phyloP scores from a whole-genome alignment of 2,329 filamentous ascomycete genomes.

The Escovopsis weberi region DNA sequence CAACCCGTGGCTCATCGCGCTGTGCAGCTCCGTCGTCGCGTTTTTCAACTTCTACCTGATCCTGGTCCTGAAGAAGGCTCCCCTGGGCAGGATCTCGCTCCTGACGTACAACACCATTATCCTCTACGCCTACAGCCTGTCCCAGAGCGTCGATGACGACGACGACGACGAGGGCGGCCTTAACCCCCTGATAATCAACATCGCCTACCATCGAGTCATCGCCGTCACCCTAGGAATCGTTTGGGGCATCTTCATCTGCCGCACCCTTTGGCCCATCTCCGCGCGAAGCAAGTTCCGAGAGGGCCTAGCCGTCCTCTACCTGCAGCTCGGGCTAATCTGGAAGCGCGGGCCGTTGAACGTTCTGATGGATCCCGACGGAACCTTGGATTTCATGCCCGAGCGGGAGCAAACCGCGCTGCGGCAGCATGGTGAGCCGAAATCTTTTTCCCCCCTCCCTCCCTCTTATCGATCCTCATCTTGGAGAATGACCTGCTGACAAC shows the following conservation, averaged over 20 bases:
- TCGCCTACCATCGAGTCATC: slow-evolving; percentile 74
- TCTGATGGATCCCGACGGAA: slow-evolving; percentile 44
- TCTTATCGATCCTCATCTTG: not conserved
- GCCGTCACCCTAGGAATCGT: slow-evolving; percentile 76
- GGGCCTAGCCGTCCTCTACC: slow-evolving; percentile 77
- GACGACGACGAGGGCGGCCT: slow-evolving; percentile 81
- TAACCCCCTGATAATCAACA: slow-evolving; percentile 73
- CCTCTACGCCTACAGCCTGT: slow-evolving; percentile 84
- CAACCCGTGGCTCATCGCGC: slow-evolving; percentile 59
- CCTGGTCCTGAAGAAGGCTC: slow-evolving; percentile 66
- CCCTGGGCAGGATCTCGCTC: slow-evolving; percentile 84
- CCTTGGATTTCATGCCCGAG: slow-evolving; percentile 66
- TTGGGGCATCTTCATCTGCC: slow-evolving; percentile 84
- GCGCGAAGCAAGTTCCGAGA: slow-evolving; percentile 79
- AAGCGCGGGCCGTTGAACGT: slow-evolving; percentile 77
- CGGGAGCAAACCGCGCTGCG: slow-evolving; percentile 79
- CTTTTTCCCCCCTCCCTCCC: not conserved
- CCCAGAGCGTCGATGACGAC: slow-evolving; percentile 62
- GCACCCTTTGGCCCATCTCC: slow-evolving; percentile 86
- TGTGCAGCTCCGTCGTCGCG: slow-evolving; percentile 70
- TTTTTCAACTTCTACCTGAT: slow-evolving; percentile 84
- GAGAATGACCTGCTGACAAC: not conserved
- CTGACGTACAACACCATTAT: slow-evolving; percentile 93
- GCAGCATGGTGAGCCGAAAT: slow-evolving; percentile 40
- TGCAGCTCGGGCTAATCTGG: slow-evolving; percentile 94